A percentile compares a stretch with the other conserved stretches of the same genome.
phyloP scores from a whole-genome alignment of 2,329 filamentous ascomycete genomes.

The Pezicula rhizophila region DNA sequence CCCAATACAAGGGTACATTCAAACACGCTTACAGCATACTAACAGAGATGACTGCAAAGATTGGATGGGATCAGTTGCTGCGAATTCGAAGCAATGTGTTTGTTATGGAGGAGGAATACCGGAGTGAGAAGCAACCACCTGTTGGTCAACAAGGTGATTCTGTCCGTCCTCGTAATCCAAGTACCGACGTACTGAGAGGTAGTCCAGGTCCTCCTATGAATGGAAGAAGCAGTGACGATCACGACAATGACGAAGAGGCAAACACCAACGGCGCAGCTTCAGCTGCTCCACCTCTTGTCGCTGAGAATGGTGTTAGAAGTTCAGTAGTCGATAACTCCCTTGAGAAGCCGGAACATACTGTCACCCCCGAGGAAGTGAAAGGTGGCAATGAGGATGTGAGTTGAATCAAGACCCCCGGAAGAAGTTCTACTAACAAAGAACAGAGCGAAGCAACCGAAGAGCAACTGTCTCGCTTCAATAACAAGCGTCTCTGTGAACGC shows the following conservation, averaged over 20 bases:
- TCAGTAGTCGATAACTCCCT: slow-evolving; percentile 36
- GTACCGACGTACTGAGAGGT: slow-evolving; percentile 70
- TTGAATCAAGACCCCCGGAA: slow-evolving; percentile 15
- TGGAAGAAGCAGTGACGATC: slow-evolving; percentile 33
- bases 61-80: slow-evolving; percentile 94
- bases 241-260: slow-evolving; percentile 23
- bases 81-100: slow-evolving; percentile 96
- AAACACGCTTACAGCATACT: slow-evolving; percentile 89
- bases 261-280: slow-evolving; percentile 24
- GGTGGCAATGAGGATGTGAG: slow-evolving; percentile 66
- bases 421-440: slow-evolving; percentile 12
- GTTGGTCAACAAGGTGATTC: slow-evolving; percentile 35
- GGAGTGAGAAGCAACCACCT: slow-evolving; percentile 71
- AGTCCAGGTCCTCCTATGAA: slow-evolving; percentile 53
- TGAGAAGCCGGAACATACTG: slow-evolving; percentile 74
- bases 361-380: slow-evolving; percentile 72
- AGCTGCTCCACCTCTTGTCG: slow-evolving; percentile 16
- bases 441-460: slow-evolving; percentile 61
- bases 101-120: slow-evolving; percentile 99
- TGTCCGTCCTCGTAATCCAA: slow-evolving; percentile 61
- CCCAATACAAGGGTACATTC: slow-evolving; percentile 90
- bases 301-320: slow-evolving; percentile 19
- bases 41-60: slow-evolving; percentile 92
- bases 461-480: slow-evolving; percentile 84
- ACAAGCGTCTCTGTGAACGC: slow-evolving; percentile 93